A percentile compares a stretch with the other conserved stretches of the same genome.
Evolutionary conservation across 1,284 basidiomycete species (phyloP).

Genomic region (Takashimella tepidaria): DNA sequence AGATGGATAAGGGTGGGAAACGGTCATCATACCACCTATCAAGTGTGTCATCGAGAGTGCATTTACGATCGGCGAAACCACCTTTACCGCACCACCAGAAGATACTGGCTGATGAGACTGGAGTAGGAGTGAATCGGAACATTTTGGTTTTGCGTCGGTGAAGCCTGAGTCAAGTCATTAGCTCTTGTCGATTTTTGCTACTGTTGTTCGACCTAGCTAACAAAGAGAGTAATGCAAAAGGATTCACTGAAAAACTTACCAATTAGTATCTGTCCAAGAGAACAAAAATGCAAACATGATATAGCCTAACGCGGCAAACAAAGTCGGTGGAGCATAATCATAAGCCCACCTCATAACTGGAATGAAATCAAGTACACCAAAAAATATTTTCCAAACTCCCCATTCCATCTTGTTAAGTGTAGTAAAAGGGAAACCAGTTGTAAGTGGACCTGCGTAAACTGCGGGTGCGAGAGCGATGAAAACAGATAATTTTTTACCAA

Average conservation of each 20-base stretch:
- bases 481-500: slow-evolving; percentile 55
- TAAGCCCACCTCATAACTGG: slow-evolving; percentile 60
- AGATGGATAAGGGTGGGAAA: slow-evolving; percentile 57
- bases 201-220: background rate
- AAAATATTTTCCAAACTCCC: slow-evolving; percentile 55
- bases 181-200: background rate
- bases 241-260: slow-evolving; percentile 40
- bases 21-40: slow-evolving; percentile 55
- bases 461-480: slow-evolving; percentile 60
- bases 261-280: slow-evolving; percentile 59
- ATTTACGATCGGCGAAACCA: slow-evolving; percentile 57
- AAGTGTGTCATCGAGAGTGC: slow-evolving; percentile 53
- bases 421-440: slow-evolving; percentile 57
- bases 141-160: slow-evolving; percentile 57
- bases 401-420: slow-evolving; percentile 53
- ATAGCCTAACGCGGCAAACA: slow-evolving; percentile 46
- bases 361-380: slow-evolving; percentile 60
- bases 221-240: background rate
- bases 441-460: slow-evolving; percentile 58
- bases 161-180: slow-evolving; percentile 46
- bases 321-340: slow-evolving; percentile 53
- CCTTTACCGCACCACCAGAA: slow-evolving; percentile 60
- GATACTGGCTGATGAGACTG: slow-evolving; percentile 54
- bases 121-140: slow-evolving; percentile 61
- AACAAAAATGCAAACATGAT: slow-evolving; percentile 60